phyloP scores from a whole-genome alignment of 1,139 yeast species.

The Kodamaea sp. region DNA sequence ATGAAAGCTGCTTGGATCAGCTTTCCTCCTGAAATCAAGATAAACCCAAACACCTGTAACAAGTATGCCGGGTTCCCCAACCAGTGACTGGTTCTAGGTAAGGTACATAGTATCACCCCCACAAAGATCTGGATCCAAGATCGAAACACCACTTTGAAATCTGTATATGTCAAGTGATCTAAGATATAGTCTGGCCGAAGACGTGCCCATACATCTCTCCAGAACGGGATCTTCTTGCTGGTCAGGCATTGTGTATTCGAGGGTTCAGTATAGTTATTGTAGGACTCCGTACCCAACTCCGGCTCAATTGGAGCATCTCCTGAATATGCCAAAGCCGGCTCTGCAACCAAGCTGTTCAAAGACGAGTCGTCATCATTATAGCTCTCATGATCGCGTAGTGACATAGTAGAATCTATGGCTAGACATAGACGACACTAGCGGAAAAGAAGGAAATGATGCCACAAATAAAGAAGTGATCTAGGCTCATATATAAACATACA shows the following conservation, averaged over 20 bases:
- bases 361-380: too few relatives aligned
- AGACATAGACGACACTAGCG: too few relatives aligned
- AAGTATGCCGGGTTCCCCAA: constrained; percentile 33
- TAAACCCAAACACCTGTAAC: constrained; percentile 30
- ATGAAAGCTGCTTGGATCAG: constrained; percentile 23
- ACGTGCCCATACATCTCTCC: constrained; percentile 14
- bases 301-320: neutral
- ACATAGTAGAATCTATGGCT: too few relatives aligned
- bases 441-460: too few relatives aligned
- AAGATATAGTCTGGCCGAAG: constrained; percentile 28
- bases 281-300: too few relatives aligned
- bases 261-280: too few relatives aligned
- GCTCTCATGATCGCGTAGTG: too few relatives aligned
- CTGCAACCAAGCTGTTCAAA: neutral
- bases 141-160: constrained; percentile 27
- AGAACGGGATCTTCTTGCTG: constrained; percentile 8
- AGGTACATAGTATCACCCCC: constrained; percentile 25
- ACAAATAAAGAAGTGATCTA: too few relatives aligned
- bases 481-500: too few relatives aligned
- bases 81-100: constrained; percentile 30
- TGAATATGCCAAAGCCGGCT: neutral
- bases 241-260: too few relatives aligned
- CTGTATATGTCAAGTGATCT: constrained; percentile 27
- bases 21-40: constrained; percentile 30
- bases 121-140: constrained; percentile 35